phyloP scores from a whole-genome alignment of 192 early-diverging fungal genomes.

The Backusella parvicylindrica region DNA sequence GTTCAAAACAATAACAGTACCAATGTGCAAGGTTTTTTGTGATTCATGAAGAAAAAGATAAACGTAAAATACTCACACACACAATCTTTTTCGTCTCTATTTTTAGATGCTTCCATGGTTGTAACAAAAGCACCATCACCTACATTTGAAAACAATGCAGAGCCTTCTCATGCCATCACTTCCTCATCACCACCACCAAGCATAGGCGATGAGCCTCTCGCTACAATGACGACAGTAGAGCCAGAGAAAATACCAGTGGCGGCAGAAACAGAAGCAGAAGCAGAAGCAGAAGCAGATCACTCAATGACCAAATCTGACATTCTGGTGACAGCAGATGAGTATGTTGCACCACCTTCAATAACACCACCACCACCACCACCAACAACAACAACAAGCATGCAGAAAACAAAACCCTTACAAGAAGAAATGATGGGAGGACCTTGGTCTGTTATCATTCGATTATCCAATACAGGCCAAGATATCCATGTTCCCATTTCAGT shows the following conservation, averaged over 20 bases:
- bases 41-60: background rate
- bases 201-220: background rate
- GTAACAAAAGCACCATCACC: background rate
- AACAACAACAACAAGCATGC: background rate
- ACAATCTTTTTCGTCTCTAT: background rate
- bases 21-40: background rate
- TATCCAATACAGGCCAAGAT: conserved; percentile 7
- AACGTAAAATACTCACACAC: background rate
- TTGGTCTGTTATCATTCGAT: conserved; percentile 2
- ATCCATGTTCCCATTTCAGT: background rate
- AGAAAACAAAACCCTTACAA: background rate
- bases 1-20: background rate
- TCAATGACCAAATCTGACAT: background rate
- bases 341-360: background rate
- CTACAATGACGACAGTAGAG: background rate
- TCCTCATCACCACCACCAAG: background rate
- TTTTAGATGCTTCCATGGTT: background rate
- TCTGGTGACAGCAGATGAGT: background rate
- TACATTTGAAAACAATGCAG: background rate
- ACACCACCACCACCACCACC: background rate
- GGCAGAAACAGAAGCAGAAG: background rate
- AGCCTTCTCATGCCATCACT: background rate
- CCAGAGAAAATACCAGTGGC: background rate
- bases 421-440: background rate
- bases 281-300: too few relatives aligned